Evolutionary conservation across 2,329 filamentous ascomycete species (phyloP), one percentile per base, ranked within the genome.

Genomic region (Phaeosphaeriaceae sp.): DNA sequence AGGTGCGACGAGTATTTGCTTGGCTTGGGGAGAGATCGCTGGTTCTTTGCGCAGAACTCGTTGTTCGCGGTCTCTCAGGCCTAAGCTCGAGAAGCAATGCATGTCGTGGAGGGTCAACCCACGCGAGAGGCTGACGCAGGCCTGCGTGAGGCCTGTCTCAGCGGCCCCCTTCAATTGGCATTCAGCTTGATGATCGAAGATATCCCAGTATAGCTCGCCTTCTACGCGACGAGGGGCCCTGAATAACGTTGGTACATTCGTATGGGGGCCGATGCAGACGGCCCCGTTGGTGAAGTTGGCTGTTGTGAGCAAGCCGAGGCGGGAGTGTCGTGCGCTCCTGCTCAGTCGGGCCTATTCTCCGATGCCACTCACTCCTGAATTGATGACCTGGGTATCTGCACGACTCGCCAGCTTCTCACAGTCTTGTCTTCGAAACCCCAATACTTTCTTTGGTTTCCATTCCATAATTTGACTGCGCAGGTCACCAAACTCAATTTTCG

Each of bases 1-100:
- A 73, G 66, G 63, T 75, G 73, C 68, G 72, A 76, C 73, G 56
- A 47, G 44, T 57, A 21, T 45, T 54, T 51, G 61, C 69, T 69
- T 71, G 65, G 64, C 62, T 52, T 41, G 45, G 58, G 44, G 53
- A 45, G 50, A 60, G 53, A 42, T 44, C 51, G 48, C 53, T 54
- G n/a, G 22, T 45, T 41, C 20, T 47, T 40, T 52, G 31, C 48
- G 42, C 36, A 45, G 48, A 36, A 54, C 51, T 58, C 53, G 54
- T 51, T 45, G 48, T 57, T 48, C 40, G 49, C 54, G 48, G 44
- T 56, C 54, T 54, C 44, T 54, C 50, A 49, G 40, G 21, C 53
- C 55, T 50, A 53, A 51, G 50, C 54, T 56, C 57, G 51, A 58
- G 52, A 27, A 27, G 52, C 46, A 54, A 52, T 58, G 62, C 55